Evolutionary conservation across 2,329 filamentous ascomycete species (phyloP).

Genomic region (Plectosphaerella sp.): DNA sequence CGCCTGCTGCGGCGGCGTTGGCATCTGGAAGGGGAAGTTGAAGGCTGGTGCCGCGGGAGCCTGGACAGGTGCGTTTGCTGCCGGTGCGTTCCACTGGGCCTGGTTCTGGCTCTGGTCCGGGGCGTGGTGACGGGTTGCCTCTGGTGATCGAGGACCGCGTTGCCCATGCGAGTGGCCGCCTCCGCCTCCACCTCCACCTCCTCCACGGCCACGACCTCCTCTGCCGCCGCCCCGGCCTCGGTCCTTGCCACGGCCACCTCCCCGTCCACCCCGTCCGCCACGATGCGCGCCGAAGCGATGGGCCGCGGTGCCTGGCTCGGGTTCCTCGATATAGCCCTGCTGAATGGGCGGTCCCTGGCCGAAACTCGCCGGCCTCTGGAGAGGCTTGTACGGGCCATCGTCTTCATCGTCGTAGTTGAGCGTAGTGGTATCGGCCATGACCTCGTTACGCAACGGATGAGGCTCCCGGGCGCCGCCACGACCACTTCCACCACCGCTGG

Average conservation of each 20-base stretch:
- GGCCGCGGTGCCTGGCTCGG: slow-evolving; percentile 14
- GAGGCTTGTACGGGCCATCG: slow-evolving; percentile 67
- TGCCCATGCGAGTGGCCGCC: slow-evolving; percentile 39
- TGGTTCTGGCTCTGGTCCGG: slow-evolving; percentile 9
- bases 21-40: slow-evolving; percentile 38
- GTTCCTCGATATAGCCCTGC: slow-evolving; percentile 38
- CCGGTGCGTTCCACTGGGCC: slow-evolving; percentile 14
- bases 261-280: slow-evolving; percentile 42
- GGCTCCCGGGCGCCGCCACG: slow-evolving; percentile 25
- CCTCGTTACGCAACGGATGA: slow-evolving; percentile 35
- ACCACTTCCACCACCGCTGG: slow-evolving; percentile 25
- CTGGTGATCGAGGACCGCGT: slow-evolving; percentile 4
- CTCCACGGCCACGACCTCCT: slow-evolving; percentile 27
- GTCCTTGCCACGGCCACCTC: slow-evolving; percentile 36
- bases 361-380: slow-evolving; percentile 64
- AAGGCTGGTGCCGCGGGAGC: slow-evolving; percentile 26
- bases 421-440: slow-evolving; percentile 31
- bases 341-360: slow-evolving; percentile 42
- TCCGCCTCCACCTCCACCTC: slow-evolving; percentile 29
- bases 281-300: slow-evolving; percentile 25
- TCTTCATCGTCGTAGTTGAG: slow-evolving; percentile 67
- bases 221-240: slow-evolving; percentile 28
- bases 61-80: slow-evolving; percentile 16
- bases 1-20: slow-evolving; percentile 22
- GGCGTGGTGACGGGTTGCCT: neutral